Base-by-base conservation (phyloP, 2,329 filamentous ascomycete genomes). In the Sporothrix pseudoabietina region DNA sequence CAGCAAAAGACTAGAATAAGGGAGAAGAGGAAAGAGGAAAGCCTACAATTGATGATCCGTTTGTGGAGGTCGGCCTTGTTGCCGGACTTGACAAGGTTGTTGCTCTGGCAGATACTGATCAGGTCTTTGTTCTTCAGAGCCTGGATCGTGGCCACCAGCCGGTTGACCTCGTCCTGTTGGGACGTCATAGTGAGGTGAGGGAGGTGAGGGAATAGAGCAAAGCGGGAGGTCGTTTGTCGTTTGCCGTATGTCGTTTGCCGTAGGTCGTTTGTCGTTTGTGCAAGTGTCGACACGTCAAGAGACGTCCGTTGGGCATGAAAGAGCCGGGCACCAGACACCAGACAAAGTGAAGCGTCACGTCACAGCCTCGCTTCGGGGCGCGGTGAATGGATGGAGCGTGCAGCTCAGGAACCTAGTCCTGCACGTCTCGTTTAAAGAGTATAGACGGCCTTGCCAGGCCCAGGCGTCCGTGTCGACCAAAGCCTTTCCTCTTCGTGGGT, bases 1-100 rank as follows among this genome's bases (percentile, higher is more conserved):
- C 12, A 32, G 39, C 8, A 61, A 19, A 7, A 59, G 30, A 19
- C 26, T 22, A 19, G 39, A 61, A 19, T 4, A 44, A 32, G 32
- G 32, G 3, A 16, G 26, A 12, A 22, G 12, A 2, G n/a, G 19
- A 19, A 22, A 41, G 19, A 41, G 22, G 30, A 9, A 35, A 54
- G 1, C 92, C 82, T 86, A 98, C 96, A 88, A 74, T 88, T 85
- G 76, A 91, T 88, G 75, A 98, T 92, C 78, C 95, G 91, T 74
- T 84, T 84, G 82, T 97, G 94, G 74, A 98, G 84, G 57, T 92
- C 88, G 47, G 90, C 89, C 85, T 99, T 99, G 78, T 96, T 91
- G 26, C 96, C 96, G 39, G 91, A 92, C 75, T 93, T 91, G 76
- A 89, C 87, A 49, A 97, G 85, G 65, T 90, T 88, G 83, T 97